Conservation (phyloP, 495 filamentous ascomycete species). For the Penicillium egyptiacum region DNA sequence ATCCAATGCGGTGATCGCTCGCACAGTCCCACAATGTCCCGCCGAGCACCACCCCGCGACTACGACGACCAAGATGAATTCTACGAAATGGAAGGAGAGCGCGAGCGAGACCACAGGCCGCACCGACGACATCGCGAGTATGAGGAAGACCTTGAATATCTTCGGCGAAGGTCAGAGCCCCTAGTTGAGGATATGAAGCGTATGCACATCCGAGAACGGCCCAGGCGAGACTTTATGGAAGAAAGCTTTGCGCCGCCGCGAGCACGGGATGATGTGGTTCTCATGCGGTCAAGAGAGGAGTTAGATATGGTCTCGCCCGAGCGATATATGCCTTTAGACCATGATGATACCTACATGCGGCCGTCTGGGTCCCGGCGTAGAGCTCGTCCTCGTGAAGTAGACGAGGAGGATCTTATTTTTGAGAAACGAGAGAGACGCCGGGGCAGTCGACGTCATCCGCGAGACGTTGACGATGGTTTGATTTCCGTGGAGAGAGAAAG, state of each 20-base stretch:
- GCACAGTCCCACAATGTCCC: slow-evolving; percentile 32
- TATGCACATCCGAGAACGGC: slow-evolving; percentile 29
- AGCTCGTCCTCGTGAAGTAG: slow-evolving; percentile 19
- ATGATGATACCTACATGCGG: slow-evolving; percentile 32
- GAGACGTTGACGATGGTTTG: slow-evolving; percentile 24
- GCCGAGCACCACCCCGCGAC: slow-evolving; percentile 32
- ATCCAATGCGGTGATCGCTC: slow-evolving; percentile 10
- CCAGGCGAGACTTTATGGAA: slow-evolving; percentile 30
- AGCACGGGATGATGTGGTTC: slow-evolving; percentile 24
- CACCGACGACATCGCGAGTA: slow-evolving; percentile 23
- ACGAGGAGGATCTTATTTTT: slow-evolving; percentile 23
- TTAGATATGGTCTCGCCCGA: slow-evolving; percentile 20
- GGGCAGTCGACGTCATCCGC: slow-evolving; percentile 18
- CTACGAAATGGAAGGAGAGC: slow-evolving; percentile 31
- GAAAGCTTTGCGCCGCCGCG: slow-evolving; percentile 21
- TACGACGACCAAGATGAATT: slow-evolving; percentile 34
- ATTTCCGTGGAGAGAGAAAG: slow-evolving; percentile 18
- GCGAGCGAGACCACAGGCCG: slow-evolving; percentile 19
- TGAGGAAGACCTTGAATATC: slow-evolving; percentile 27
- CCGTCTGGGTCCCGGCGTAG: slow-evolving; percentile 12
- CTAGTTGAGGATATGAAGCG: slow-evolving; percentile 36
- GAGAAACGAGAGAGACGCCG: slow-evolving; percentile 20
- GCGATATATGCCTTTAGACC: slow-evolving; percentile 26
- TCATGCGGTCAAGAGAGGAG: slow-evolving; percentile 27
- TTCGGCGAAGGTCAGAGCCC: slow-evolving; percentile 30